Percentiles rank a stretch among this genome's conserved stretches.
Evolutionary conservation across 257 asterid genomes (phyloP).

Genomic region (Salvia splendens): DNA sequence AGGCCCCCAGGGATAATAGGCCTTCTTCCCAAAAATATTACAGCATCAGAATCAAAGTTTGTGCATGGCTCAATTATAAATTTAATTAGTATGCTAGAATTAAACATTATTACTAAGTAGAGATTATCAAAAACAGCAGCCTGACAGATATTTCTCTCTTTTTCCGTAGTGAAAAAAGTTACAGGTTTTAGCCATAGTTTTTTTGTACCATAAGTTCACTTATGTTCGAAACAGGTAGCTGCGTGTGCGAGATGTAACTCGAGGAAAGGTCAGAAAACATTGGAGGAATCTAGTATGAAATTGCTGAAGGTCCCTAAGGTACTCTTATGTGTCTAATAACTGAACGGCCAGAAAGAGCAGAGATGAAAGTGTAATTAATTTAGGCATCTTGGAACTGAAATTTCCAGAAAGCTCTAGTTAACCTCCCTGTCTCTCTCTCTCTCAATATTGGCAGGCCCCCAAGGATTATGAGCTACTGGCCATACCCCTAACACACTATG

Average conservation of each 20-base stretch:
- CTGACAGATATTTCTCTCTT: slow-evolving; percentile 5
- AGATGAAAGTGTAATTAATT: background rate
- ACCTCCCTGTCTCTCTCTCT: background rate
- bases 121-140: background rate
- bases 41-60: background rate
- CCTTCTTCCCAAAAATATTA: background rate
- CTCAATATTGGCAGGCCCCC: slow-evolving; percentile 53
- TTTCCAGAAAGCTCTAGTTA: background rate
- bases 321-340: background rate
- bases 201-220: background rate
- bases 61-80: background rate
- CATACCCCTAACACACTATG: slow-evolving; percentile 67
- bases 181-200: background rate
- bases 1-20: background rate
- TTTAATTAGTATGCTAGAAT: background rate
- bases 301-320: slow-evolving; percentile 81
- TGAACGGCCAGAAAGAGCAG: background rate
- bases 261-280: slow-evolving; percentile 77
- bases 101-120: background rate
- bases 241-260: slow-evolving; percentile 88
- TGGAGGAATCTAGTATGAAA: slow-evolving; percentile 82
- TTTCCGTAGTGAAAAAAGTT: slow-evolving; percentile 2
- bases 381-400: background rate
- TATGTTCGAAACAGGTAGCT: slow-evolving; percentile 62
- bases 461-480: slow-evolving; percentile 79